These are phyloP conservation scores for Fagus sylvatica DNA, from an alignment of 306 rosid genomes.

Conservation along the genomic window DNA sequence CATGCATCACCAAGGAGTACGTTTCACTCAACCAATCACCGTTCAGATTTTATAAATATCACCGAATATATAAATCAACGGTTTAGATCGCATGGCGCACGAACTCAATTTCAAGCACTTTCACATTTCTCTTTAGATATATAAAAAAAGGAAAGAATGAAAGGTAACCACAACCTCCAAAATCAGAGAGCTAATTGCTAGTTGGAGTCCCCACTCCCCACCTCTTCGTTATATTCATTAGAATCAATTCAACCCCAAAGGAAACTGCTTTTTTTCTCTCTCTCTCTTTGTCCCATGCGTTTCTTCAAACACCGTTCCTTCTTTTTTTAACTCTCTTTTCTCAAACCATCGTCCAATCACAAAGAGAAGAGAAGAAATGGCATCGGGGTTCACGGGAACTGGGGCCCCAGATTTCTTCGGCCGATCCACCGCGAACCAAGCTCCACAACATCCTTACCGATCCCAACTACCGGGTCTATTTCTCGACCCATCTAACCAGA, in stretches of 20 bases:
- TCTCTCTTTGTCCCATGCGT: constrained; percentile 43
- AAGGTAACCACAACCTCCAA: constrained; percentile 3
- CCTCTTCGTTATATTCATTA: constrained; percentile 40
- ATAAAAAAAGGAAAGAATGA: neutral
- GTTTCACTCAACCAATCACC: constrained; percentile 20
- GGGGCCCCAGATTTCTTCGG: constrained; percentile 58
- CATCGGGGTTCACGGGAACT: constrained; percentile 72
- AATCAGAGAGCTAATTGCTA: neutral
- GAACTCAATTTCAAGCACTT: constrained; percentile 22
- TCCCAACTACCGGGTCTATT: constrained; percentile 46
- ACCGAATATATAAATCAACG: constrained; percentile 23
- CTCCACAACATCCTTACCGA: constrained; percentile 51
- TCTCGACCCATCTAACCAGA: constrained; percentile 64
- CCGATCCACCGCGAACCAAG: constrained; percentile 52
- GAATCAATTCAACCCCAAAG: constrained; percentile 41
- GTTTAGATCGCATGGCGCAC: constrained; percentile 18
- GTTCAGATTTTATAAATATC: neutral
- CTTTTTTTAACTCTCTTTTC: constrained; percentile 6
- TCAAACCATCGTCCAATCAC: neutral
- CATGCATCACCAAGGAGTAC: constrained; percentile 36
- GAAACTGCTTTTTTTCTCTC: constrained; percentile 22
- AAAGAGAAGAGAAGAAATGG: constrained; percentile 39
- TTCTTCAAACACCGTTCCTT: constrained; percentile 43
- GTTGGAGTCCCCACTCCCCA: constrained; percentile 8
- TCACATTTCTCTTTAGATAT: constrained; percentile 6